These are phyloP conservation scores for Coemansia sp. DNA, from an alignment of 192 early-diverging fungal species.

Conservation along the genomic window DNA sequence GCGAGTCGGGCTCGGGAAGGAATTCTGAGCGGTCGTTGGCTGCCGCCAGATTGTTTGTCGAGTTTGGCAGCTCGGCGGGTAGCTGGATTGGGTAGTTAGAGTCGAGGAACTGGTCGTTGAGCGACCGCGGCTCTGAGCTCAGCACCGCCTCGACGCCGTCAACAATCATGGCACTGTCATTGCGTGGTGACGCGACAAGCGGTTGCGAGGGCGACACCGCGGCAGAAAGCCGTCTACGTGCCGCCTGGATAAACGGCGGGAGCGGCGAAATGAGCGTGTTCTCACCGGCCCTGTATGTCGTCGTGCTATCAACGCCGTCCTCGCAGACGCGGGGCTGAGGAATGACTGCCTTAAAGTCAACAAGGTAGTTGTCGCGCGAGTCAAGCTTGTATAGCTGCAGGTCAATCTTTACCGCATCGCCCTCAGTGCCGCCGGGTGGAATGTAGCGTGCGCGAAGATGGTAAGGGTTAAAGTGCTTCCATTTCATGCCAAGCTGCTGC, in stretches of 20 bases:
- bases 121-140: constrained; percentile 36
- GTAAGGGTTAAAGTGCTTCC: constrained; percentile 89
- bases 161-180: constrained; percentile 10
- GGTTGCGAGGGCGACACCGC: constrained; percentile 7
- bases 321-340: constrained; percentile 30
- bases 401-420: constrained; percentile 81
- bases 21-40: constrained; percentile 45
- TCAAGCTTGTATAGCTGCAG: constrained; percentile 94
- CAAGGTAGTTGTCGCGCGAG: constrained; percentile 79
- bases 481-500: constrained; percentile 85
- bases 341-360: constrained; percentile 90
- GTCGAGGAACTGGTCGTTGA: constrained; percentile 52
- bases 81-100: constrained; percentile 52
- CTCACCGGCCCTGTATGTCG: constrained; percentile 31
- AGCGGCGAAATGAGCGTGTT: constrained; percentile 34
- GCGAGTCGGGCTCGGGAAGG: constrained; percentile 44
- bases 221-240: constrained; percentile 38
- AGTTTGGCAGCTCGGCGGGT: constrained; percentile 41
- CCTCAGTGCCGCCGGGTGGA: constrained; percentile 37
- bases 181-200: constrained; percentile 23
- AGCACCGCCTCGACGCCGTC: constrained; percentile 1
- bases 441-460: constrained; percentile 75
- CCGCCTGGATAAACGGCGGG: constrained; percentile 44
- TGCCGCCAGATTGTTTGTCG: constrained; percentile 19
- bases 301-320: constrained; percentile 17